A percentile compares a stretch with the other conserved stretches of the same genome.
Conservation (phyloP, 176 grass and related monocot species). For the Phragmites australis region DNA sequence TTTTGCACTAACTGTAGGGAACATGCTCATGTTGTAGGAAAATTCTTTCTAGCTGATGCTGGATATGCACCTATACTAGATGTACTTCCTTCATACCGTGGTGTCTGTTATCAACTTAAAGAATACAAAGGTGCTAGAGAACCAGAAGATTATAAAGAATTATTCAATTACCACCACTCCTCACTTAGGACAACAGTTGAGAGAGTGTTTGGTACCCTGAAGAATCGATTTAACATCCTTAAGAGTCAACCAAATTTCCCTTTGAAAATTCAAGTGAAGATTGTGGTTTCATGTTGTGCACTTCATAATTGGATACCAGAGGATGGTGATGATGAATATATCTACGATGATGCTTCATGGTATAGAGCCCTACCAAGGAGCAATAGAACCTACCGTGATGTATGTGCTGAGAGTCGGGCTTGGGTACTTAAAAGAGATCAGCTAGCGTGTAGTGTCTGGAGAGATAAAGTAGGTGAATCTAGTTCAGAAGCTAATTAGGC, state of each 20-base stretch:
- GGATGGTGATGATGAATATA: not conserved
- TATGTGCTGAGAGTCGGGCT: too few species aligned
- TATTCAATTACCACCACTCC: not conserved
- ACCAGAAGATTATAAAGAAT: not conserved
- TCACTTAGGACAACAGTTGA: not conserved
- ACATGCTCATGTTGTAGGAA: not conserved
- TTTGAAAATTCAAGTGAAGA: not conserved
- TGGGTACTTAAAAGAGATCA: too few species aligned
- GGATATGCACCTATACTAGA: too few species aligned
- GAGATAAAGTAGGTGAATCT: not conserved
- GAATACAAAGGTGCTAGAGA: too few species aligned
- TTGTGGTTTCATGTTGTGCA: not conserved
- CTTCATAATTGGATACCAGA: slow-evolving; percentile 1
- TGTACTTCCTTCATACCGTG: too few species aligned
- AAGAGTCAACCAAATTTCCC: not conserved
- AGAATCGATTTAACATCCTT: not conserved
- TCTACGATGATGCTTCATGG: too few species aligned
- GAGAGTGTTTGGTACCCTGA: not conserved
- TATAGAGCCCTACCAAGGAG: too few species aligned
- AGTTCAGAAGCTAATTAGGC: not conserved
- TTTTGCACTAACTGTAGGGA: too few species aligned
- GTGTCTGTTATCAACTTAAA: too few species aligned
- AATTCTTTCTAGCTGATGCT: too few species aligned
- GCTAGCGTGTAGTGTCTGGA: too few species aligned
- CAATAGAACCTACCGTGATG: too few species aligned